Conservation (phyloP, 2,329 filamentous ascomycete species). For the Aspergillus sp. region DNA sequence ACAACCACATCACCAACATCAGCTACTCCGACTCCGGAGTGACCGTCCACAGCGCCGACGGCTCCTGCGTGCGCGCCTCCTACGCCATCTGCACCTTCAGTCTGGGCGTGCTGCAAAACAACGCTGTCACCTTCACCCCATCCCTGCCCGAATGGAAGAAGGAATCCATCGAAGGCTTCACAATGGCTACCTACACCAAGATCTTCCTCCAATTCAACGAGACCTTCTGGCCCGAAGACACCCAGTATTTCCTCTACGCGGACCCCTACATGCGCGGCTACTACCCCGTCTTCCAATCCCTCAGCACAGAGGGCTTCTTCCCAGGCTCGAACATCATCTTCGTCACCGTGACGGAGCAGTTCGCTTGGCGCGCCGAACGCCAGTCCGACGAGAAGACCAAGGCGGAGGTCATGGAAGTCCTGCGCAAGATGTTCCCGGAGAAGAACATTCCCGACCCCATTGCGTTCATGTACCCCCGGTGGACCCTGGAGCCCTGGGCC, state of each 20-base stretch:
- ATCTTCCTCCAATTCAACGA: conserved; percentile 70
- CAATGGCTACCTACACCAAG: conserved; percentile 71
- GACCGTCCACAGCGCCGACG: conserved; percentile 55
- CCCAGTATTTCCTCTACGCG: conserved; percentile 57
- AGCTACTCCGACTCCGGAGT: conserved; percentile 57
- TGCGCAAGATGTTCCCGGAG: conserved; percentile 64
- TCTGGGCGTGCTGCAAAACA: conserved; percentile 66
- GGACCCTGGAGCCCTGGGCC: conserved; percentile 53
- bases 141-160: conserved; percentile 65
- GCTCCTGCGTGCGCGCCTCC: conserved; percentile 58
- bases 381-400: conserved; percentile 61
- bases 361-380: conserved; percentile 60
- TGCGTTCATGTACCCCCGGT: conserved; percentile 63
- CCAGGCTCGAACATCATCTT: conserved; percentile 66
- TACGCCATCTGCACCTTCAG: conserved; percentile 69
- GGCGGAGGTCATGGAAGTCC: conserved; percentile 57
- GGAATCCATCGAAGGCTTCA: conserved; percentile 62
- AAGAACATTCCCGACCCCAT: conserved; percentile 59
- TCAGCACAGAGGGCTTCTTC: conserved; percentile 59
- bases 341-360: conserved; percentile 59
- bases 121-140: conserved; percentile 60
- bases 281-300: conserved; percentile 65
- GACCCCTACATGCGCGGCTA: conserved; percentile 52
- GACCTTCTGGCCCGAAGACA: conserved; percentile 63
- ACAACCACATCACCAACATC: conserved; percentile 59